Evolutionary conservation across 1,139 yeast genomes (phyloP), one percentile per base, ranked within the genome.

Genomic region (Zygosaccharomyces pseudobailii): DNA sequence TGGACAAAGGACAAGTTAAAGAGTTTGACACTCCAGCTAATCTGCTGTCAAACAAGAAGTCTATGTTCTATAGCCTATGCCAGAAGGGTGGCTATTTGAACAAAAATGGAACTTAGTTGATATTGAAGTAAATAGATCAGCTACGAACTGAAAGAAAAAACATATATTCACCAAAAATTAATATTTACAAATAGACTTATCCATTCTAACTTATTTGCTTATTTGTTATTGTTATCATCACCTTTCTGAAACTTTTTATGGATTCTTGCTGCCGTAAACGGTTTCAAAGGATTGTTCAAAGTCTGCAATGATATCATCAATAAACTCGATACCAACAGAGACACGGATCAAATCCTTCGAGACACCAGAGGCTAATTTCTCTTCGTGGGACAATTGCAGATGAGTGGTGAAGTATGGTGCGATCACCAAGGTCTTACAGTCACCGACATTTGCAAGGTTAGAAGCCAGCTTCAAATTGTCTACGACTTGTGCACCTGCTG

Each of bases 331-430:
- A 65, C 97, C 97, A 40, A 87, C 85, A 42, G 95, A 81, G 43
- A 89, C 82, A 73, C 98, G 84, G 61, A 92, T 82, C 65, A 88
- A 77, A 56, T 88, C 96, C 62, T 84, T 81, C 48, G 90, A 78
- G 49, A 90, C 97, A 70, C 97, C 97, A 45, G 94, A 76, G 13
- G 83, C 80, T 43, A 71, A 50, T 72, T 86, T 88, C 71, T 89
- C 97, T 55, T 82, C 85, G 36, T 87, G 89, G 38, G 73, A 68
- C 65, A 92, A 78, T 73, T 92, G 97, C 67, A 88, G 88, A 70
- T 92, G 98, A 22, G 97, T 92, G 44, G 97, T 92, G 71, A 79
- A 88, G 75, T 83, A 89, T 55, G 97, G 98, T 51, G 96, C 90
- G 69, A 92, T 90, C 48, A 90, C 95, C 66, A 92, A 78, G 38